Percentiles rank a stretch among this genome's conserved stretches.
These are phyloP conservation scores for Microbotryomycetes sp. DNA, from an alignment of 1,284 basidiomycete genomes.

Conservation along the genomic window DNA sequence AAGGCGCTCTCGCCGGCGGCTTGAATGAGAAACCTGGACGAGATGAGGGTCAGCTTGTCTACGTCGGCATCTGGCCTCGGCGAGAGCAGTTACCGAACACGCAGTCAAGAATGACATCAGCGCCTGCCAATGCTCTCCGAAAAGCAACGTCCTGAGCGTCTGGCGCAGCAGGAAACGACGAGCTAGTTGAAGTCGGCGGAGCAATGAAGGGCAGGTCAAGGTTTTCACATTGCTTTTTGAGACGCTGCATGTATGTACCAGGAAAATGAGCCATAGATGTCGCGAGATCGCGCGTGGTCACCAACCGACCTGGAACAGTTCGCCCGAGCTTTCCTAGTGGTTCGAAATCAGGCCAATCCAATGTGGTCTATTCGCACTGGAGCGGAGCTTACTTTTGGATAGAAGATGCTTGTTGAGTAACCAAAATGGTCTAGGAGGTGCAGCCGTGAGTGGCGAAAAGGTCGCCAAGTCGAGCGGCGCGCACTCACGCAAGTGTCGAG, in stretches of 20 bases:
- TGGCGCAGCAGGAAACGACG: conserved; percentile 30
- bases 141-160: conserved; percentile 46
- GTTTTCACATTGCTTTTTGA: conserved; percentile 79
- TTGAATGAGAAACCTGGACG: conserved; percentile 78
- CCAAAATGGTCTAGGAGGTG: conserved; percentile 66
- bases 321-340: conserved; percentile 69
- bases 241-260: conserved; percentile 53
- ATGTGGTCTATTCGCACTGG: background rate
- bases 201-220: conserved; percentile 67
- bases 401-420: conserved; percentile 74
- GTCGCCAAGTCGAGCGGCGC: too few relatives aligned
- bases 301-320: conserved; percentile 63
- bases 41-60: too few relatives aligned
- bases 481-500: conserved; percentile 72
- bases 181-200: conserved; percentile 32
- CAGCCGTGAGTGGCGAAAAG: background rate
- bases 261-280: background rate
- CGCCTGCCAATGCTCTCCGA: conserved; percentile 48
- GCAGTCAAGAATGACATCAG: conserved; percentile 85
- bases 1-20: conserved; percentile 80
- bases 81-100: conserved; percentile 59
- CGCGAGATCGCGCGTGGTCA: background rate
- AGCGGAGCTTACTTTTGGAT: conserved; percentile 85
- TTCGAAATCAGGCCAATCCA: background rate
- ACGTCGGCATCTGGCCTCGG: background rate